Evolutionary conservation across 1,139 yeast species (phyloP), one percentile per base, ranked within the genome.

Genomic region (Protomyces lactucae-debilis): DNA sequence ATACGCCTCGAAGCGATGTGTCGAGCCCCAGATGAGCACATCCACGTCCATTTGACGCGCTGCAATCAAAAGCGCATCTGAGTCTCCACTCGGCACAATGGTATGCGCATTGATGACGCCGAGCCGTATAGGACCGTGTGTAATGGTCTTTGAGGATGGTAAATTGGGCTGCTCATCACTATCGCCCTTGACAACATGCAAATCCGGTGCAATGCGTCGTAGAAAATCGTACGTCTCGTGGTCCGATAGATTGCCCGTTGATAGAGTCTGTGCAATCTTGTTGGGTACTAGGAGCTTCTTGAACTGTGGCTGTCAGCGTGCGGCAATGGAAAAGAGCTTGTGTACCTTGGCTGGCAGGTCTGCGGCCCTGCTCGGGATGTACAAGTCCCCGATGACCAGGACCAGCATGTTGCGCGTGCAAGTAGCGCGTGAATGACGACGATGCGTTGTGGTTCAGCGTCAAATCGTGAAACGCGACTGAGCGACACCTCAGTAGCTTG

Each of bases 41-140:
- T 93, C 98, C 55, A 89, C 98, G 73, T 92, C 96, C 79, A 92
- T 79, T 75, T 91, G 93, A 67, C 99, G 80, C 0, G 99, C 97
- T 67, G 88, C 82, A 0, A 88, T 83, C 70, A 89, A 79, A 66
- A 93, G 79, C 55, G 95, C 86, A 71, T 92, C 83, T 2, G 97
- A 96, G 72, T 93, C 99, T 55, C 85, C 84, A 68, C 85, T 83
- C 0, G 99, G 99, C 10, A 92, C 86, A 2, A 91, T 80, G 43
- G 88, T 87, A 73, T 84, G 87, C 9, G 98, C 97, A 70, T 88
- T 87, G 5, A 93, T 85, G 70, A 91, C 82, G 2, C 98, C 99
- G 59, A 93, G 85, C 65, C 85, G 83, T 66, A 93, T 80, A 66
- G 83, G 81, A 40, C 91, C 97, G 65, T 82, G 85, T 6, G 80